Base-by-base conservation (phyloP, 192 early-diverging fungal genomes). In the Dispira simplex region DNA sequence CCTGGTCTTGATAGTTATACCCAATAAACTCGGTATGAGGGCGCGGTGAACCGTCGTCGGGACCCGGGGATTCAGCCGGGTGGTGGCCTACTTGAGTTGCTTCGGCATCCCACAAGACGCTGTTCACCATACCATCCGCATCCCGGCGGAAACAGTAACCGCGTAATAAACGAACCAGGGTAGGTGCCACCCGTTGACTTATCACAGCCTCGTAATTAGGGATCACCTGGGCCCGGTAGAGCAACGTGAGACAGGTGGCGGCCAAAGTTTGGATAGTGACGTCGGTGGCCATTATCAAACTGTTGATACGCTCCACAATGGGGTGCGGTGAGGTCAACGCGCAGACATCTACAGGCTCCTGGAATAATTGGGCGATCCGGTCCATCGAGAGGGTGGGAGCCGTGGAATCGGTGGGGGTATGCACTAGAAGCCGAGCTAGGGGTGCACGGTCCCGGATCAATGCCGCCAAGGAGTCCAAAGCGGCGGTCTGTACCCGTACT, bases 91-190 rank as follows among this genome's bases (percentile, higher is more conserved):
- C 13, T 32, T 44, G 58, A 1, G 58, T 43, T 12, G 27, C 58
- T 27, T 10, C 14, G 43, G 32, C 32, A 32, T 60, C 58, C 58
- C 58, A 60, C 32, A 60, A 8, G 9, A 60, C 58, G 32, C 28
- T 44, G 43, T n/a, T 43, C 14, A 39, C 32, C 32, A 60, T 27
- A 3, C 58, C 58, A 5, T 60, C 58, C 32, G 58, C 9, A 18
- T 12, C 14, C 58, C 39, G 25, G 8, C 58, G 58, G 39, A 60
- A 60, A 14, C 58, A 44, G 21, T 44, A 60, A 16, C 58, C 58
- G 28, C 58, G 13, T 21, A 60, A 2, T 28, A 60, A 44, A 11
- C 58, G 58, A 18, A 60, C 58, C 58, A 60, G 39, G 8, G 27
- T 27, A 8, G 58, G 58, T 18, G 39, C 58, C 8, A 60, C 58